These are phyloP conservation scores for Chaetomiaceae sp. DNA, from an alignment of 2,329 filamentous ascomycete species.

Conservation along the genomic window DNA sequence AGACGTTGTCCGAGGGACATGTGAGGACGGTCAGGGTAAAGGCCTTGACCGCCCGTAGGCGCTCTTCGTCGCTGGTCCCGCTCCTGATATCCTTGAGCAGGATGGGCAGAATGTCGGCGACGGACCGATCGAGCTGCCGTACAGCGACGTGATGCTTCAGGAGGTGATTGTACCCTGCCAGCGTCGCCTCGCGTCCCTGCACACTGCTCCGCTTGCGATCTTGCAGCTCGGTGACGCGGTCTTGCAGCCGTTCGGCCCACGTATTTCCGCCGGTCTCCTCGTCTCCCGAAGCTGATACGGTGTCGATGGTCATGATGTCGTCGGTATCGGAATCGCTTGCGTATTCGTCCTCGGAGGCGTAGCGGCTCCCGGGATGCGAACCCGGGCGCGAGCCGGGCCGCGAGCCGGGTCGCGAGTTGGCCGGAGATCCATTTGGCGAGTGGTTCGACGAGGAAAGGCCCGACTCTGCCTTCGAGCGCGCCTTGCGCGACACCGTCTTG, in stretches of 20 bases:
- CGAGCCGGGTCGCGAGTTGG: constrained; percentile 53
- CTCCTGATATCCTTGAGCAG: constrained; percentile 67
- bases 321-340: constrained; percentile 49
- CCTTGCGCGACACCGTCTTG: constrained; percentile 69
- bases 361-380: constrained; percentile 58
- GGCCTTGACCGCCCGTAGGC: constrained; percentile 65
- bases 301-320: constrained; percentile 43
- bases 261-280: constrained; percentile 53
- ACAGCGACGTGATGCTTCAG: constrained; percentile 65
- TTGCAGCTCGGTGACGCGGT: constrained; percentile 66
- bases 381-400: constrained; percentile 55
- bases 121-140: constrained; percentile 54
- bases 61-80: constrained; percentile 65
- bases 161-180: constrained; percentile 59
- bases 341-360: constrained; percentile 61
- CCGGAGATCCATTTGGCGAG: constrained; percentile 56
- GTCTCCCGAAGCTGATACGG: constrained; percentile 59
- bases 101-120: constrained; percentile 58
- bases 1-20: constrained; percentile 59
- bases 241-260: constrained; percentile 59
- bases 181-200: constrained; percentile 62
- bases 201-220: constrained; percentile 73
- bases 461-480: constrained; percentile 52
- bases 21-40: constrained; percentile 68
- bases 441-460: constrained; percentile 54